Evolutionary conservation across 441 rosid genomes (phyloP).

Genomic region (Gossypium gossypioides): DNA sequence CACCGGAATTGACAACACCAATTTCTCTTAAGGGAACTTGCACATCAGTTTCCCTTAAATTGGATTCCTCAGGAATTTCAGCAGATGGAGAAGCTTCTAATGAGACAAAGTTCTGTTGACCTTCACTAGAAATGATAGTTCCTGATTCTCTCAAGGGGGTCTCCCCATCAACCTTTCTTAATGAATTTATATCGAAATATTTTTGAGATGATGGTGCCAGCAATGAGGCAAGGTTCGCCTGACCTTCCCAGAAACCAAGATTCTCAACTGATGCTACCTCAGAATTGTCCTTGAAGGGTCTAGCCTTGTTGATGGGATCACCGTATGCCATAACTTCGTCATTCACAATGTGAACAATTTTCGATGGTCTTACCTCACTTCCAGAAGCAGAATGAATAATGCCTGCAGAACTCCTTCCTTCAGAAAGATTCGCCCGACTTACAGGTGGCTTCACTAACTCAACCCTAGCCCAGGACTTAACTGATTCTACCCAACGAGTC

Average conservation of each 20-base stretch:
- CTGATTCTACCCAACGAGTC: constrained; percentile 35
- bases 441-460: constrained; percentile 23
- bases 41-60: not conserved
- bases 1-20: not conserved
- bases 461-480: constrained; percentile 39
- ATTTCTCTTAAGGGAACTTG: not conserved
- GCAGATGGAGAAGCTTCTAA: not conserved
- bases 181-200: not conserved
- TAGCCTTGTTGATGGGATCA: constrained; percentile 11
- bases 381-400: not conserved
- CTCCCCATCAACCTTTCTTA: not conserved
- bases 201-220: not conserved
- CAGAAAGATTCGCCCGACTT: constrained; percentile 13
- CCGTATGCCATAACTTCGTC: constrained; percentile 17
- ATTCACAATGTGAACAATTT: constrained; percentile 16
- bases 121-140: not conserved
- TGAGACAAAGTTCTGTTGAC: not conserved
- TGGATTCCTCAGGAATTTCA: not conserved
- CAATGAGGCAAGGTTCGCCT: not conserved
- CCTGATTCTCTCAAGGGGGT: not conserved
- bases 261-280: constrained; percentile 10
- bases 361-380: constrained; percentile 13
- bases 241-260: not conserved
- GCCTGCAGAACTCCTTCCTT: not conserved
- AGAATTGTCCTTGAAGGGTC: constrained; percentile 11